Conservation (phyloP, 768 basidiomycete genomes). For the Termitomyces sp. region DNA sequence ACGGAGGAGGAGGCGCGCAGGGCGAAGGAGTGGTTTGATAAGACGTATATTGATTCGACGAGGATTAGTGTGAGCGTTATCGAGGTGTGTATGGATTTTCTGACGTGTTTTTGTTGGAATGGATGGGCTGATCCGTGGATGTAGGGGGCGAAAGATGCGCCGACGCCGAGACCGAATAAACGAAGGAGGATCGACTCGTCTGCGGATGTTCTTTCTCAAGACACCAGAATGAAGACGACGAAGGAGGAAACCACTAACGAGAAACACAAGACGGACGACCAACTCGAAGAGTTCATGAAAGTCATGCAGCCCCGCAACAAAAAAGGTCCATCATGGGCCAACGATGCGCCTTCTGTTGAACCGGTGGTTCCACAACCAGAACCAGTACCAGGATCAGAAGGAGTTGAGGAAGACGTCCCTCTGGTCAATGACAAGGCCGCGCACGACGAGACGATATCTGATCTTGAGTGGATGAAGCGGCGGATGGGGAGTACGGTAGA, state of each 20-base stretch:
- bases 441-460: conserved; percentile 45
- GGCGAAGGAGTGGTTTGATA: conserved; percentile 82
- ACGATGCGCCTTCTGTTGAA: conserved; percentile 31
- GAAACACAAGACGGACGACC: conserved; percentile 27
- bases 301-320: conserved; percentile 65
- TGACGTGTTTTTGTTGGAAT: no score
- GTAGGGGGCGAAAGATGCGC: conserved; percentile 68
- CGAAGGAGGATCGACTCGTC: conserved; percentile 47
- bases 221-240: background rate
- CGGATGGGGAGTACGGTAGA: conserved; percentile 52
- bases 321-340: conserved; percentile 65
- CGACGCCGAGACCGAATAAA: conserved; percentile 66
- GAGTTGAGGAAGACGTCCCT: conserved; percentile 6
- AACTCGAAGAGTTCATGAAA: conserved; percentile 65
- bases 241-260: conserved; percentile 7
- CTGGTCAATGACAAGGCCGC: conserved; percentile 13
- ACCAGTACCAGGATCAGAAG: conserved; percentile 8
- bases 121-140: no score
- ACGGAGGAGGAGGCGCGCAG: conserved; percentile 66
- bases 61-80: conserved; percentile 73
- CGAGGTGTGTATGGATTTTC: conserved; percentile 50
- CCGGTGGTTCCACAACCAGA: conserved; percentile 4
- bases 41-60: conserved; percentile 77
- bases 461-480: conserved; percentile 72
- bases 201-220: conserved; percentile 15